Evolutionary conservation across 495 filamentous ascomycete species (phyloP).

Genomic region (Aspergillus steynii): DNA sequence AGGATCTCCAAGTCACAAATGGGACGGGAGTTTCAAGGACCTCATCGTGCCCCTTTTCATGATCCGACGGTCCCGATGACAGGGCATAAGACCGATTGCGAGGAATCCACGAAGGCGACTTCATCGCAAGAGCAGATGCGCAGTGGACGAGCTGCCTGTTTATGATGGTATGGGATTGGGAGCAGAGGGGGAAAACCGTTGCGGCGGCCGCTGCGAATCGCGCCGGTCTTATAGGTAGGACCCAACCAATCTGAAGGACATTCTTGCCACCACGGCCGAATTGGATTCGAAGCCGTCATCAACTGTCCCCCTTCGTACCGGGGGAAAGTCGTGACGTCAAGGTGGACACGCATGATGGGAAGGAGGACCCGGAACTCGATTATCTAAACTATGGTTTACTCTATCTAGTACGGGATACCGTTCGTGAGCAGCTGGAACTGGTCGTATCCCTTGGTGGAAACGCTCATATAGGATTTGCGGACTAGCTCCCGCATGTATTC

Average conservation of each 20-base stretch:
- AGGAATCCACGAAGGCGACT: conserved; percentile 1
- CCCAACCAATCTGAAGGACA: too few species aligned
- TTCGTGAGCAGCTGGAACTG: conserved; percentile 97
- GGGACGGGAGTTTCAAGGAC: conserved; percentile 29
- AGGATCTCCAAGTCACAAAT: conserved; percentile 44
- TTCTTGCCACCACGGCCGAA: too few species aligned
- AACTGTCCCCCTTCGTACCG: too few species aligned
- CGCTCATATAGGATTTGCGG: conserved; percentile 82
- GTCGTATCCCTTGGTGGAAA: conserved; percentile 91
- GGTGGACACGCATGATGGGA: too few species aligned
- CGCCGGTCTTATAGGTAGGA: too few species aligned
- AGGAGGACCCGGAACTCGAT: too few species aligned
- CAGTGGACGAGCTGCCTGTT: background rate
- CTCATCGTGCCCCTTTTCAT: background rate
- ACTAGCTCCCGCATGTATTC: conserved; percentile 89
- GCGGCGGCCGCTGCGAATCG: too few species aligned
- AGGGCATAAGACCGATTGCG: background rate
- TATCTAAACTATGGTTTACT: background rate
- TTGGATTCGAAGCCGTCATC: background rate
- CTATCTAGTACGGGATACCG: conserved; percentile 80
- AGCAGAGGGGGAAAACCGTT: background rate
- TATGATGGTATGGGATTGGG: too few species aligned
- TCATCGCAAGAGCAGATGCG: background rate
- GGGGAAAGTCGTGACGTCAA: conserved; percentile 1
- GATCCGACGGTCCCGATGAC: background rate